Percentiles rank a stretch among this genome's conserved stretches.
Evolutionary conservation across 1,284 basidiomycete genomes (phyloP).

Genomic region (Vanrija sp.): DNA sequence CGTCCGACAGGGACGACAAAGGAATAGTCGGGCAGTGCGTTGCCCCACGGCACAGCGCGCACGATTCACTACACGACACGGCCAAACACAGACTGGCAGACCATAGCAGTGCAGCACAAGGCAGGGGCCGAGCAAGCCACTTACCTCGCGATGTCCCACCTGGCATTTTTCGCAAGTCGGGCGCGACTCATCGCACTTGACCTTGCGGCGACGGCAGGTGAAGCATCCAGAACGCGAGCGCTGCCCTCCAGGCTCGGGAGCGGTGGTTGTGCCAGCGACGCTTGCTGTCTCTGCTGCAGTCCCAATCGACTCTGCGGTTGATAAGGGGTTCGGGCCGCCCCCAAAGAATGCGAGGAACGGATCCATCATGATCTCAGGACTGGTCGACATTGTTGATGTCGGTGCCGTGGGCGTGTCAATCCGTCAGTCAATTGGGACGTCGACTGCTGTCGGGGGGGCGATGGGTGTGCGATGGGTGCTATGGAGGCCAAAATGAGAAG

Average conservation of each 20-base stretch:
- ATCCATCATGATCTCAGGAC: conserved; percentile 15
- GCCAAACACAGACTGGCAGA: neutral
- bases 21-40: too few relatives aligned
- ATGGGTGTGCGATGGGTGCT: too few relatives aligned
- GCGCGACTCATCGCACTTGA: conserved; percentile 40
- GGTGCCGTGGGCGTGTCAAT: too few relatives aligned
- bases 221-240: conserved; percentile 35
- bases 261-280: neutral
- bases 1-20: neutral
- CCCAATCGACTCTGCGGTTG: neutral
- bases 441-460: too few relatives aligned
- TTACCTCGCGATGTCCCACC: conserved; percentile 32
- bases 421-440: too few relatives aligned
- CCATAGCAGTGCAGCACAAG: neutral
- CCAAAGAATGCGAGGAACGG: conserved; percentile 21
- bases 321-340: neutral
- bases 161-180: conserved; percentile 33
- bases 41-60: neutral
- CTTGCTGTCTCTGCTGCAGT: neutral
- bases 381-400: conserved; percentile 4
- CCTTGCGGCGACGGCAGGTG: conserved; percentile 38
- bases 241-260: conserved; percentile 15
- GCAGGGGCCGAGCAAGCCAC: neutral
- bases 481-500: too few relatives aligned
- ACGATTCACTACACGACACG: conserved; percentile 2